Conservation (phyloP, 768 basidiomycete genomes). For the Mrakia frigida region DNA sequence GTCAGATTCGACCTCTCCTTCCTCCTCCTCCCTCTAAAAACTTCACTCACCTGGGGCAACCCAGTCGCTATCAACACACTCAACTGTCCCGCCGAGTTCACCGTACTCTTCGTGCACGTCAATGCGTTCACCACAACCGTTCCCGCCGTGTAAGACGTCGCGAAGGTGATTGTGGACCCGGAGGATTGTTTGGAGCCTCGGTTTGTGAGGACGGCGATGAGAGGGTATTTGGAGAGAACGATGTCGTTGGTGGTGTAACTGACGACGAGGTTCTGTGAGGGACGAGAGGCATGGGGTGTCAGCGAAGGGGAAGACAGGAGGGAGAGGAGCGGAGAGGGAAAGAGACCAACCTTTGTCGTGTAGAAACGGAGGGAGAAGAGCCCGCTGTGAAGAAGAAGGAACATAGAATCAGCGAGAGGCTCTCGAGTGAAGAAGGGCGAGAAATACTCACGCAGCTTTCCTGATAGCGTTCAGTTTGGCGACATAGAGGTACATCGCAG, state of each 20-base stretch:
- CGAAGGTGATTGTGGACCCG: background rate
- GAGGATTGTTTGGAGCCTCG: background rate
- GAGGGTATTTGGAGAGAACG: slow-evolving; percentile 24
- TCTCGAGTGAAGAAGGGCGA: background rate
- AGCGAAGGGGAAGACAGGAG: background rate
- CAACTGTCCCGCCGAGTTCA: background rate
- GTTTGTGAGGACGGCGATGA: slow-evolving; percentile 27
- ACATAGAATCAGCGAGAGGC: background rate
- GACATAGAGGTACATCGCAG: slow-evolving; percentile 5
- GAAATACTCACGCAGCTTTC: slow-evolving; percentile 11
- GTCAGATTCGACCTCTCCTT: background rate
- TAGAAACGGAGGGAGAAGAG: background rate
- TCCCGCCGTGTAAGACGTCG: slow-evolving; percentile 1
- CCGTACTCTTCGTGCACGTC: slow-evolving; percentile 4
- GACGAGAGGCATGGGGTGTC: background rate
- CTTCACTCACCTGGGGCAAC: slow-evolving; percentile 16
- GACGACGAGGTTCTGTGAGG: slow-evolving; percentile 6
- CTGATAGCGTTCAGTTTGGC: slow-evolving; percentile 18
- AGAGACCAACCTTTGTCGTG: background rate
- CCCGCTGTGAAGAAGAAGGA: background rate
- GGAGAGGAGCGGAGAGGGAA: no score
- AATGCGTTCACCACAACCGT: slow-evolving; percentile 23
- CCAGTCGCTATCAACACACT: background rate
- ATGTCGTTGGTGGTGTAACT: background rate
- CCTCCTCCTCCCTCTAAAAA: background rate